phyloP scores from a whole-genome alignment of 805 yeast species.

The Starmerella floris region DNA sequence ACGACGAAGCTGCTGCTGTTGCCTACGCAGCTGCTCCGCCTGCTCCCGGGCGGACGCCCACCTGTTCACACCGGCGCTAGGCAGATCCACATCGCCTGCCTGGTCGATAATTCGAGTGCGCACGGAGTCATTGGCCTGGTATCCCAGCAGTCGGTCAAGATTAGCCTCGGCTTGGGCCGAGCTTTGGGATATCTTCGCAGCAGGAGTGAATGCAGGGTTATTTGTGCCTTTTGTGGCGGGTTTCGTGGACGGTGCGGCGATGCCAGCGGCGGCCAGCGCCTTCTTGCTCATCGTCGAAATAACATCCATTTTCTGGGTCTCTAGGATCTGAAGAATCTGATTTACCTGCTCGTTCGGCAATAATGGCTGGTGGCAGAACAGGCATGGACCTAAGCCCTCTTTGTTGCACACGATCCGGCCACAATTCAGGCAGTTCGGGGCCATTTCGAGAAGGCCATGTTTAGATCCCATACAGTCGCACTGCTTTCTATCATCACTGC shows the following conservation, averaged over 20 bases:
- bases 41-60: slow-evolving; percentile 82
- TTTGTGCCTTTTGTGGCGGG: background rate
- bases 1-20: slow-evolving; percentile 59
- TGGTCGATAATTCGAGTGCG: slow-evolving; percentile 86
- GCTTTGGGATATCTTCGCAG: slow-evolving; percentile 1
- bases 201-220: too few species aligned
- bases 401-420: slow-evolving; percentile 84
- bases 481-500: slow-evolving; percentile 26
- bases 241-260: slow-evolving; percentile 16
- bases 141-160: slow-evolving; percentile 58
- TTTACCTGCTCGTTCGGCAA: slow-evolving; percentile 48
- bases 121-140: slow-evolving; percentile 77
- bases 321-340: slow-evolving; percentile 42
- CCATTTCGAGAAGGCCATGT: slow-evolving; percentile 78
- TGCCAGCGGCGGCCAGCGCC: slow-evolving; percentile 30
- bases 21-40: slow-evolving; percentile 74
- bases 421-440: slow-evolving; percentile 88
- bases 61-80: slow-evolving; percentile 40
- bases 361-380: slow-evolving; percentile 61
- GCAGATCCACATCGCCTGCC: slow-evolving; percentile 73
- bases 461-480: slow-evolving; percentile 80
- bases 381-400: slow-evolving; percentile 85
- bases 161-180: slow-evolving; percentile 52
- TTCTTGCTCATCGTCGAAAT: slow-evolving; percentile 27
- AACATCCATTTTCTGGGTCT: slow-evolving; percentile 39